Percentiles rank a stretch among this genome's conserved stretches.
phyloP scores from a whole-genome alignment of 768 basidiomycete species.

The Mycena galericulata region DNA sequence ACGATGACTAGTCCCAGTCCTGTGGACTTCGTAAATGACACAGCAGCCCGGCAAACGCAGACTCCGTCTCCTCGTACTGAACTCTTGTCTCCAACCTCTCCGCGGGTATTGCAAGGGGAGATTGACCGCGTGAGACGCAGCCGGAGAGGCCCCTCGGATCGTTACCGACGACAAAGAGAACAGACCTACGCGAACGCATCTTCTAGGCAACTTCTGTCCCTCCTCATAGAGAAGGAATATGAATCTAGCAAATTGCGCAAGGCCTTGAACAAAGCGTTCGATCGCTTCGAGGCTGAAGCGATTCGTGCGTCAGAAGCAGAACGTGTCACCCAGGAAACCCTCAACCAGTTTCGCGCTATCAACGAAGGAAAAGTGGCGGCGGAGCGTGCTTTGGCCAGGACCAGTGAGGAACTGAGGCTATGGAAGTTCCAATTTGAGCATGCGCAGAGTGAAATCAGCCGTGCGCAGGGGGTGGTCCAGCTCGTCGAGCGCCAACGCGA shows the following conservation, averaged over 20 bases:
- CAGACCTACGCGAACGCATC: slow-evolving; percentile 46
- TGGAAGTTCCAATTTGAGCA: slow-evolving; percentile 58
- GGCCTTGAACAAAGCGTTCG: slow-evolving; percentile 49
- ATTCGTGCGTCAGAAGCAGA: slow-evolving; percentile 28
- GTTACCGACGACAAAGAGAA: slow-evolving; percentile 50
- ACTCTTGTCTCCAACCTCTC: slow-evolving; percentile 31
- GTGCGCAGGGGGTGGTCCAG: slow-evolving; percentile 54
- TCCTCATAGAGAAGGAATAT: slow-evolving; percentile 55
- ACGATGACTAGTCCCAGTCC: slow-evolving; percentile 20
- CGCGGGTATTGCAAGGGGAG: not conserved
- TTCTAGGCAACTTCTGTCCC: slow-evolving; percentile 42
- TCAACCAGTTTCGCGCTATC: slow-evolving; percentile 31
- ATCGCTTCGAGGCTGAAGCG: slow-evolving; percentile 51
- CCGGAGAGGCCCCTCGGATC: slow-evolving; percentile 45
- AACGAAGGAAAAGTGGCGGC: slow-evolving; percentile 44
- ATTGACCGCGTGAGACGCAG: slow-evolving; percentile 12
- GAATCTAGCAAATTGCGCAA: slow-evolving; percentile 54
- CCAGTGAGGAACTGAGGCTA: slow-evolving; percentile 52
- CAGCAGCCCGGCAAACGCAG: slow-evolving; percentile 34
- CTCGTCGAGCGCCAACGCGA: slow-evolving; percentile 54
- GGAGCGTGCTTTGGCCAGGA: slow-evolving; percentile 35
- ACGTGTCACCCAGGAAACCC: slow-evolving; percentile 27
- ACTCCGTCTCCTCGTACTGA: slow-evolving; percentile 34
- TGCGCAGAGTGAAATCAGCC: slow-evolving; percentile 54
- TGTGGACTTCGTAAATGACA: slow-evolving; percentile 27